Evolutionary conservation across 2,329 filamentous ascomycete species (phyloP).

Genomic region (Colletotrichum australisinense): DNA sequence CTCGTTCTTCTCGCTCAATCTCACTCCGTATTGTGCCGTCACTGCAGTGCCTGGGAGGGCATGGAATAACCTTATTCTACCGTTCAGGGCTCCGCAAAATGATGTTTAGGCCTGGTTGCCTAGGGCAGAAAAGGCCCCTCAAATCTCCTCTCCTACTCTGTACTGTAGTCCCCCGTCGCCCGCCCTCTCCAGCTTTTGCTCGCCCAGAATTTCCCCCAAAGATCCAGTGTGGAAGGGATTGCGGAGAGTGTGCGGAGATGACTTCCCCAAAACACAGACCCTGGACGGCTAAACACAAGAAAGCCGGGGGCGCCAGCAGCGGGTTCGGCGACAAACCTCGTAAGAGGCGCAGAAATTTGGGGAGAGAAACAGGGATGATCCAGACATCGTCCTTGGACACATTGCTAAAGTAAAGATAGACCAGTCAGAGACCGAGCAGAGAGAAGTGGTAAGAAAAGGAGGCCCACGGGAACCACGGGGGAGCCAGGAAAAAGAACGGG

Average conservation of each 20-base stretch:
- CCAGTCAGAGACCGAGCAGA: background rate
- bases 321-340: background rate
- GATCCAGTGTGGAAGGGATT: constrained; percentile 3
- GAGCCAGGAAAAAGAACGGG: background rate
- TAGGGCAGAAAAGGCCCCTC: constrained; percentile 19
- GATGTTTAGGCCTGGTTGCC: background rate
- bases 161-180: background rate
- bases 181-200: constrained; percentile 1
- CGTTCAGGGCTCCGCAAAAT: constrained; percentile 5
- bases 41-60: background rate
- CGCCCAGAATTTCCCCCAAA: background rate
- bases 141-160: background rate
- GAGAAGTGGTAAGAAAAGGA: background rate
- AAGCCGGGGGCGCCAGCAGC: background rate
- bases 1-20: background rate
- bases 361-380: background rate
- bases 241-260: constrained; percentile 26
- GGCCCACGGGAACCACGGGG: too few species aligned
- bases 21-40: background rate
- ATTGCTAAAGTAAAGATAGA: background rate
- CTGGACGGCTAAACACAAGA: background rate
- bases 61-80: background rate
- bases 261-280: constrained; percentile 19
- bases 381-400: background rate
- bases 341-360: background rate